Conservation (phyloP, 257 asterid species). For the Primulina eburnea region DNA sequence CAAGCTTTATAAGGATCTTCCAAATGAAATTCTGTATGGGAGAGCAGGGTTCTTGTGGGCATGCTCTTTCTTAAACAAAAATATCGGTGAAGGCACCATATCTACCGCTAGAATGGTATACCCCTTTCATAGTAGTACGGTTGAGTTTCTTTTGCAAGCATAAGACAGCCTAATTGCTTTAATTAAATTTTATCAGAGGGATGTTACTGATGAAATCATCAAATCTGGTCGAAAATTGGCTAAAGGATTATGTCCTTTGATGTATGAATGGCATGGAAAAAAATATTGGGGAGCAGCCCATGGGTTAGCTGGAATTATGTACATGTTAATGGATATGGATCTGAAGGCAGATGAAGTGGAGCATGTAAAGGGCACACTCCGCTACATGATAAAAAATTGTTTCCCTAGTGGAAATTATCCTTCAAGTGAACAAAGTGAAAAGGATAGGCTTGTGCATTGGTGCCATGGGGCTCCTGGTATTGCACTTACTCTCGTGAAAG, state of each 20-base stretch:
- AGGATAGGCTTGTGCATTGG: slow-evolving; percentile 80
- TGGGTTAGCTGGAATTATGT: slow-evolving; percentile 75
- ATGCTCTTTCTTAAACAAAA: slow-evolving; percentile 61
- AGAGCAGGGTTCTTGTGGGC: slow-evolving; percentile 87
- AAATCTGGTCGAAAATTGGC: slow-evolving; percentile 55
- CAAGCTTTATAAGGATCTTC: slow-evolving; percentile 56
- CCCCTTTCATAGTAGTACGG: background rate
- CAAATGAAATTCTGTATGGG: slow-evolving; percentile 68
- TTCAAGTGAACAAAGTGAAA: slow-evolving; percentile 70
- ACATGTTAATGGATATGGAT: slow-evolving; percentile 70
- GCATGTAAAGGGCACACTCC: slow-evolving; percentile 61
- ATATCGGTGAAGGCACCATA: slow-evolving; percentile 50
- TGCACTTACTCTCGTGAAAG: slow-evolving; percentile 72
- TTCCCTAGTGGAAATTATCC: slow-evolving; percentile 78
- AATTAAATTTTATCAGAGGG: slow-evolving; percentile 38
- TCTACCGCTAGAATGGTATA: slow-evolving; percentile 55
- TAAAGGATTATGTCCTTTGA: slow-evolving; percentile 55
- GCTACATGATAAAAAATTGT: slow-evolving; percentile 63
- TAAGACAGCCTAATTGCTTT: slow-evolving; percentile 13
- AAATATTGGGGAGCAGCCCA: slow-evolving; percentile 91
- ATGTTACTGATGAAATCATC: slow-evolving; percentile 53
- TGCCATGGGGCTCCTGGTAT: slow-evolving; percentile 90
- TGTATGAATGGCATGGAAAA: slow-evolving; percentile 84
- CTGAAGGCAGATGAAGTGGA: slow-evolving; percentile 65
- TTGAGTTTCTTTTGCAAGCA: slow-evolving; percentile 21